Evolutionary conservation across 805 yeast species (phyloP).

Genomic region (Wickerhamiella lipophila): DNA sequence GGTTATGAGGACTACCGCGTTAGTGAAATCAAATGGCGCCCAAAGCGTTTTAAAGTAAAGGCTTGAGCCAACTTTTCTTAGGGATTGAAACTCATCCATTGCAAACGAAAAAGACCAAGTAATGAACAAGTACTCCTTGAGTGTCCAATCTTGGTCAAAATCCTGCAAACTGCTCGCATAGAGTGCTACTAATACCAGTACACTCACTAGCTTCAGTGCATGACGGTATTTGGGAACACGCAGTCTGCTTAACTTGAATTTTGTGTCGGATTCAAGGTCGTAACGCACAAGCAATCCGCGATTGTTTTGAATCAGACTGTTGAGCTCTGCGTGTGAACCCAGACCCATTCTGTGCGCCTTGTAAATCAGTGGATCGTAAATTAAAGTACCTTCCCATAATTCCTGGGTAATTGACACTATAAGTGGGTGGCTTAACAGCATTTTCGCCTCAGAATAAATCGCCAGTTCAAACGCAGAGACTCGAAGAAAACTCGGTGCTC

Average conservation of each 20-base stretch:
- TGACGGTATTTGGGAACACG: constrained; percentile 32
- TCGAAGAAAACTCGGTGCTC: constrained; percentile 30
- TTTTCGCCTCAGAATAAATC: constrained; percentile 40
- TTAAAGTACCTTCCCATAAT: constrained; percentile 42
- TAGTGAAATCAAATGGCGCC: constrained; percentile 38
- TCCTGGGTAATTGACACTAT: constrained; percentile 36
- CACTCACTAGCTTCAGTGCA: constrained; percentile 24
- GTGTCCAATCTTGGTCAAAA: constrained; percentile 14
- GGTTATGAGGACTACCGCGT: constrained; percentile 31
- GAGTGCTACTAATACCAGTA: constrained; percentile 25
- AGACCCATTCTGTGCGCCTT: constrained; percentile 26
- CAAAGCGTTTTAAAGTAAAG: constrained; percentile 40
- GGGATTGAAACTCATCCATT: constrained; percentile 35
- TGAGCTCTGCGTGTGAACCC: constrained; percentile 21
- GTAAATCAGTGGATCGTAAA: constrained; percentile 30
- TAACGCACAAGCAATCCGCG: constrained; percentile 29
- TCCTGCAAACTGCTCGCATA: constrained; percentile 24
- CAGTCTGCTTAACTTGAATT: constrained; percentile 30
- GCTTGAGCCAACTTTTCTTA: constrained; percentile 35
- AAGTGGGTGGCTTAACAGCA: constrained; percentile 41
- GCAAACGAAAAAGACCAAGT: constrained; percentile 36
- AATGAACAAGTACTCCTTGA: constrained; percentile 33
- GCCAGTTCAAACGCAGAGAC: constrained; percentile 39
- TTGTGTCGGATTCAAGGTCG: constrained; percentile 26
- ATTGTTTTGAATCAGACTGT: constrained; percentile 21